Evolutionary conservation across 805 yeast species (phyloP), one percentile per base, ranked within the genome.

Genomic region (Candida suzukii): DNA sequence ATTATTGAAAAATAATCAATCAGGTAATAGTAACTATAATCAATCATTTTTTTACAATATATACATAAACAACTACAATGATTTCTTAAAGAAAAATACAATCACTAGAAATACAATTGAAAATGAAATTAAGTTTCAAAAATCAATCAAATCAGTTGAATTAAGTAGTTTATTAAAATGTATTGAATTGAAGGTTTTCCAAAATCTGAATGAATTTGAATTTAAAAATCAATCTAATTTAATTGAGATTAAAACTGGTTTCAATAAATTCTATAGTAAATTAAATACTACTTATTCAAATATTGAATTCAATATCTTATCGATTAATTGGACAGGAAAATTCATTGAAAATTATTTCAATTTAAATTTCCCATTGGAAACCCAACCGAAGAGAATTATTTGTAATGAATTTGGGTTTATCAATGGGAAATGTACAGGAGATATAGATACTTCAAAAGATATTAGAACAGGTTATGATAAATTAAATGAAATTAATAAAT

Each of bases 261-360:
- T 73, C 49, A 41, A 54, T 35, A 56, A 58, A 16, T 64, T 71
- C 47, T 48, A 48, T 30, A 39, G 7, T 7, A 12, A 9, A 10
- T 31, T 31, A 9, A 9, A 11, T 8, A 21, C 5, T 20, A 6
- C n/a, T 5, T 17, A 4, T 16, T 10, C 21, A 18, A 12, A 14
- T 18, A n/a, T 18, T 10, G 8, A 38, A 12, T 51, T 58, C 34
- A 40, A 41, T 10, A 62, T 80, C 2, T 48, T 80, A 26, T 79
- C 85, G 48, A 76, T 79, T 37, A 79, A 79, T 54, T 80, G 87
- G 87, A 73, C 83, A 8, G 63, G 68, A 1, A 18, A 60, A 12
- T 59, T 78, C 17, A 78, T 80, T 36, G 52, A 56, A 24, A 60
- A 61, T 36, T 58, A 39, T 34, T 53, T 63, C 28, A 33, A 22